These are phyloP conservation scores for Inonotus hispidus DNA, from an alignment of 1,284 basidiomycete genomes.

Conservation along the genomic window DNA sequence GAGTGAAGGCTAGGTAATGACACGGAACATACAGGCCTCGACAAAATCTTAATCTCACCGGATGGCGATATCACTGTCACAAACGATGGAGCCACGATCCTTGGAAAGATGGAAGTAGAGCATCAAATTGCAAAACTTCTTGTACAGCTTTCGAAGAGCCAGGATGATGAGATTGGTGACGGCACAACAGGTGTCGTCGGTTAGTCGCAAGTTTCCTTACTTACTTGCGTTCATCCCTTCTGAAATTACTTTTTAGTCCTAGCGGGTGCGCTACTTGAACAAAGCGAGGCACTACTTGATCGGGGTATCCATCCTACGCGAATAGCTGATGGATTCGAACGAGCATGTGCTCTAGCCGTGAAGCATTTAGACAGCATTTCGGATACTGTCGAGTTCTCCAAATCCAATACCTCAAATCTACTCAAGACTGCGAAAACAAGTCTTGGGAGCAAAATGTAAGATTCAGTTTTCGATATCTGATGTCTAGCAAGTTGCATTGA, in stretches of 20 bases:
- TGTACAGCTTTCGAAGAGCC: conserved; percentile 94
- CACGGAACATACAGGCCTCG: conserved; percentile 59
- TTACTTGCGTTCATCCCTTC: background rate
- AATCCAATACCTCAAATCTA: conserved; percentile 78
- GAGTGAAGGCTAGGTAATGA: background rate
- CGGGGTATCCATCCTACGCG: conserved; percentile 83
- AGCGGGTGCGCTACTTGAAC: conserved; percentile 91
- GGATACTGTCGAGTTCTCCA: conserved; percentile 85
- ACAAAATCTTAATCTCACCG: conserved; percentile 98
- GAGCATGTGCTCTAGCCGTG: conserved; percentile 36
- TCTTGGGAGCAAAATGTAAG: conserved; percentile 94
- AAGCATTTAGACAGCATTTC: conserved; percentile 88
- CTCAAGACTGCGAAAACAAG: conserved; percentile 95
- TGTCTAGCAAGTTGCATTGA: background rate
- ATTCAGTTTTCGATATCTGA: conserved; percentile 1
- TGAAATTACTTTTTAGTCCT: conserved; percentile 57
- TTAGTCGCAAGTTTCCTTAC: conserved; percentile 37
- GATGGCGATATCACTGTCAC: conserved; percentile 99
- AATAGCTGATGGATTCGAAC: conserved; percentile 31
- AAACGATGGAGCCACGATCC: conserved; percentile 96
- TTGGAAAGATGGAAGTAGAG: conserved; percentile 96
- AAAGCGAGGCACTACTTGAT: conserved; percentile 88
- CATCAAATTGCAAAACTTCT: conserved; percentile 98
- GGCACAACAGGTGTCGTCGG: conserved; percentile 98
- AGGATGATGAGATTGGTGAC: conserved; percentile 99